phyloP scores from a whole-genome alignment of 805 yeast genomes.

The Dipodascus geniculatus region DNA sequence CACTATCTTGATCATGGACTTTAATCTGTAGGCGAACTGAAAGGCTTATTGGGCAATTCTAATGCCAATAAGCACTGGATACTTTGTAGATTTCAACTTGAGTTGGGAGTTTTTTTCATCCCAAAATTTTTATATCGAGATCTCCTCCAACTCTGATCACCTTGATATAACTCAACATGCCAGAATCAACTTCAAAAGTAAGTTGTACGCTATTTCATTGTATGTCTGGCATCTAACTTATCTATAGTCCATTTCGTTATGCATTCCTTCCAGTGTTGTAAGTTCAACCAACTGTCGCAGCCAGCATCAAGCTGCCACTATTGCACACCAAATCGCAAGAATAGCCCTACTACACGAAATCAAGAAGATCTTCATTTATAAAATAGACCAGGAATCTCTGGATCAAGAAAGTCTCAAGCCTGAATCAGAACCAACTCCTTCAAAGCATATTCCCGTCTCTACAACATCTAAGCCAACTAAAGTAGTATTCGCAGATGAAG shows the following conservation, averaged over 20 bases:
- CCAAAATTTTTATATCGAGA: too few species aligned
- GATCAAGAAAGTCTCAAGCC: not conserved
- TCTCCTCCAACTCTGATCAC: too few species aligned
- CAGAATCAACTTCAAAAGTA: too few species aligned
- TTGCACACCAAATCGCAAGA: constrained; percentile 70
- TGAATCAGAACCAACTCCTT: not conserved
- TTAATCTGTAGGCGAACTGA: too few species aligned
- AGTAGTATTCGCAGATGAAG: not conserved
- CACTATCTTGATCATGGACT: too few species aligned
- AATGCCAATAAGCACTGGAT: too few species aligned
- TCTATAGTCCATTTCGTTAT: not conserved
- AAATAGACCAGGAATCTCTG: constrained; percentile 28
- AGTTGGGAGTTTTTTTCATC: too few species aligned
- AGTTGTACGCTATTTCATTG: too few species aligned
- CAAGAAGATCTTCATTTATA: constrained; percentile 62
- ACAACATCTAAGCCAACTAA: constrained; percentile 7
- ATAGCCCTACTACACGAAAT: constrained; percentile 60
- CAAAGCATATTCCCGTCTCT: constrained; percentile 10
- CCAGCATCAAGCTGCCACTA: constrained; percentile 60
- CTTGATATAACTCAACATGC: too few species aligned
- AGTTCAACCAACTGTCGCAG: constrained; percentile 43
- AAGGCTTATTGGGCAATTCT: too few species aligned
- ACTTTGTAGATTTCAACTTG: too few species aligned
- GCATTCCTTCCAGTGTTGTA: constrained; percentile 56
- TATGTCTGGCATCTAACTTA: too few species aligned